Conservation (phyloP, 805 yeast species). For the Myxozyma sirexii region DNA sequence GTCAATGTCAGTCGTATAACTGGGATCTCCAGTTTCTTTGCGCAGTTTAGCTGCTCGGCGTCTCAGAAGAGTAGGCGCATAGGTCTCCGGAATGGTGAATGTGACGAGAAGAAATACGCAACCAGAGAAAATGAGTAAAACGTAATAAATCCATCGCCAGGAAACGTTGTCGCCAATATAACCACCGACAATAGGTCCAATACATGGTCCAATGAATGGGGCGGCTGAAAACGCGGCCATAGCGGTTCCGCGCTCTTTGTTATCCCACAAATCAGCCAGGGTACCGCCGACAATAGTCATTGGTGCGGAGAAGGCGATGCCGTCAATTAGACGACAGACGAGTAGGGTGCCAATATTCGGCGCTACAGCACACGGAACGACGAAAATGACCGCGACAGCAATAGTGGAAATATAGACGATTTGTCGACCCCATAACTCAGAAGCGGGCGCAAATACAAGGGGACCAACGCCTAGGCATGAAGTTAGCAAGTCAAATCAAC, state of each 20-base stretch:
- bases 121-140: conserved; percentile 64
- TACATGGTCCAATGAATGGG: conserved; percentile 59
- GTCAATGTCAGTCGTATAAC: conserved; percentile 62
- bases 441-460: conserved; percentile 59
- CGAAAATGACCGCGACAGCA: conserved; percentile 51
- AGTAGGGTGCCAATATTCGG: conserved; percentile 64
- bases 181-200: conserved; percentile 68
- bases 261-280: conserved; percentile 68
- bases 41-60: conserved; percentile 56
- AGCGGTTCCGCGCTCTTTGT: conserved; percentile 65
- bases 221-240: conserved; percentile 66
- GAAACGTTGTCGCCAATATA: conserved; percentile 60
- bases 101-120: conserved; percentile 53
- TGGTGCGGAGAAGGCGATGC: conserved; percentile 77
- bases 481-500: too few species aligned
- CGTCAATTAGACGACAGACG: conserved; percentile 67
- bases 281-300: conserved; percentile 78
- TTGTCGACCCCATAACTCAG: conserved; percentile 60
- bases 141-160: conserved; percentile 75
- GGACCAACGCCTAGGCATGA: conserved; percentile 51
- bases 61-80: conserved; percentile 55
- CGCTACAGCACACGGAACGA: conserved; percentile 60
- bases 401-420: conserved; percentile 55
- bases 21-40: conserved; percentile 53
- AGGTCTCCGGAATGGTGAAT: conserved; percentile 63